Conservation (phyloP, 768 basidiomycete genomes). For the Postia placenta region DNA sequence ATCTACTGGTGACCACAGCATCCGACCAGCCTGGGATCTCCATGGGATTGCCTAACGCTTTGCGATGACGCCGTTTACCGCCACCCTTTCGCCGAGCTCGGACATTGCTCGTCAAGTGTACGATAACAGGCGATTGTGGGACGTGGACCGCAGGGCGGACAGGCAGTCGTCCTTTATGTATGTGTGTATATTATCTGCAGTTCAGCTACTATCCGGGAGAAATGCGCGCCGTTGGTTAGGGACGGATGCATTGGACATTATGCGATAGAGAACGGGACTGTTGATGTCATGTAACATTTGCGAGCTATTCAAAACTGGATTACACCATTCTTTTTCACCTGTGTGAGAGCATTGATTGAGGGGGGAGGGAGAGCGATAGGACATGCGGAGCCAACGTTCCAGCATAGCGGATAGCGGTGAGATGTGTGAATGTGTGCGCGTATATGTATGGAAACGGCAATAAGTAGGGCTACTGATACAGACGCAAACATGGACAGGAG, state of each 20-base stretch:
- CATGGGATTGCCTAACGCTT: neutral
- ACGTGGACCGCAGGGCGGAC: neutral
- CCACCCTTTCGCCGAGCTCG: neutral
- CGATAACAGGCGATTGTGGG: neutral
- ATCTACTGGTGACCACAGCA: conserved; percentile 58
- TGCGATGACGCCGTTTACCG: neutral
- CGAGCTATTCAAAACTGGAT: neutral
- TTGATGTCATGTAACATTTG: neutral
- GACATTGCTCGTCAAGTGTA: neutral
- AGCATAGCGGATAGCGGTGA: neutral
- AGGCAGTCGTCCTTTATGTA: neutral
- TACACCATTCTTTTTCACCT: no score
- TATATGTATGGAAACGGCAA: neutral
- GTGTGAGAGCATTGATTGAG: neutral
- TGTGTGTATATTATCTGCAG: neutral
- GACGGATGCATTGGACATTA: neutral
- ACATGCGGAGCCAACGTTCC: neutral
- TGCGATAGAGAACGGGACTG: neutral
- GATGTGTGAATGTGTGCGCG: neutral
- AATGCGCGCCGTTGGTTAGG: neutral
- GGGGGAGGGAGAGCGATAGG: neutral
- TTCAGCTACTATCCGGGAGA: neutral
- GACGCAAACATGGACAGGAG: neutral
- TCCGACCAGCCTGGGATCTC: neutral
- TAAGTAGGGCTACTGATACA: neutral